A percentile compares a stretch with the other conserved stretches of the same genome.
These are phyloP conservation scores for Lolium rigidum DNA, from an alignment of 176 grass and related monocot genomes.

Conservation along the genomic window DNA sequence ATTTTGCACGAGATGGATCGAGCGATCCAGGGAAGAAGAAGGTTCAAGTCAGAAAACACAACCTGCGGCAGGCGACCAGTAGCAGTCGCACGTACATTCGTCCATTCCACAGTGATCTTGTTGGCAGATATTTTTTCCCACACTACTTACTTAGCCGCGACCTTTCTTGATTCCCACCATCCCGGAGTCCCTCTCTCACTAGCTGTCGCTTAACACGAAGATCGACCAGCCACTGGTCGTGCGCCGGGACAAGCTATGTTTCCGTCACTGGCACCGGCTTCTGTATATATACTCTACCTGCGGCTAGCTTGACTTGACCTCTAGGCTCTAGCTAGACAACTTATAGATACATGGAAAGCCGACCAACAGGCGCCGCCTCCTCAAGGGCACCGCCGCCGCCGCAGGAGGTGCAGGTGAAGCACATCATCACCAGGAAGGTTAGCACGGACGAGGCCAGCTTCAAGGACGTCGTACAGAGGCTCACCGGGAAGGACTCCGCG, in stretches of 20 bases:
- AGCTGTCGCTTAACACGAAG: too few relatives aligned
- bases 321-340: neutral
- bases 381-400: neutral
- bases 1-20: too few relatives aligned
- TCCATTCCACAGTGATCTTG: neutral
- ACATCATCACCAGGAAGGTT: constrained; percentile 49
- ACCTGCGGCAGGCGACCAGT: neutral
- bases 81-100: neutral
- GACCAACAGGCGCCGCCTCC: neutral
- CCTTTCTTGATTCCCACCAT: neutral
- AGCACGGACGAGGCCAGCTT: constrained; percentile 49
- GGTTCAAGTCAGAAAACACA: neutral
- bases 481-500: constrained; percentile 59
- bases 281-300: too few relatives aligned
- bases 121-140: neutral
- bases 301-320: neutral
- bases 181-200: neutral
- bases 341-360: constrained; percentile 20
- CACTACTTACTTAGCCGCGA: neutral
- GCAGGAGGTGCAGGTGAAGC: constrained; percentile 43
- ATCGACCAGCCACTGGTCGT: too few relatives aligned
- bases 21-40: too few relatives aligned
- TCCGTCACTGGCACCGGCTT: too few relatives aligned
- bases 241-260: too few relatives aligned
- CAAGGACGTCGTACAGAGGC: constrained; percentile 54